Conservation (phyloP, 768 basidiomycete genomes). For the Pisolithus albus region DNA sequence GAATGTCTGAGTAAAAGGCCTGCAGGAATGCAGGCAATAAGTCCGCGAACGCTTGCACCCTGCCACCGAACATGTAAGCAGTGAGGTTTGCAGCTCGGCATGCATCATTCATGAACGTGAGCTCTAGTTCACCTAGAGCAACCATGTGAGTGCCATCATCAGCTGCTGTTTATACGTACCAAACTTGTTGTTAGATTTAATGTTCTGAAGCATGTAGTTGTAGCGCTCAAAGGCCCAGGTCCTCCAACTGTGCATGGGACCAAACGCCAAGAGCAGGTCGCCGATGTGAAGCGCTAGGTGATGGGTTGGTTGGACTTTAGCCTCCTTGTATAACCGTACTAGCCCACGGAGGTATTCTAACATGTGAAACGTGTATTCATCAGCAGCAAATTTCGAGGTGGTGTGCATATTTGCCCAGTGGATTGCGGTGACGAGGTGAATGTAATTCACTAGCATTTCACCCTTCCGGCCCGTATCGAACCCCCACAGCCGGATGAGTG, state of each 20-base stretch:
- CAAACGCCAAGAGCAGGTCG: constrained; percentile 24
- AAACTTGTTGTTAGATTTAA: background rate
- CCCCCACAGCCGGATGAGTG: background rate
- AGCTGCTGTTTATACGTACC: background rate
- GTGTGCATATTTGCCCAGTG: background rate
- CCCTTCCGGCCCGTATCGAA: too few relatives aligned
- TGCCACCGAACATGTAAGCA: too few relatives aligned
- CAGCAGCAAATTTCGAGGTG: background rate
- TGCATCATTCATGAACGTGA: too few relatives aligned
- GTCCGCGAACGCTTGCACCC: too few relatives aligned
- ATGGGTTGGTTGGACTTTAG: constrained; percentile 25
- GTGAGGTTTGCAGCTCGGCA: too few relatives aligned
- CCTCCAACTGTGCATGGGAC: constrained; percentile 33
- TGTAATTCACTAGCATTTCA: too few relatives aligned
- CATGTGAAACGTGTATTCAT: background rate
- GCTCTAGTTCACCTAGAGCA: too few relatives aligned
- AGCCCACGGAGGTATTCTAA: constrained; percentile 26
- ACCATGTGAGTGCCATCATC: too few relatives aligned
- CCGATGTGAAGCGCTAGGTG: constrained; percentile 36
- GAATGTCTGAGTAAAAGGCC: too few relatives aligned
- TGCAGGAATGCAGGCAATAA: too few relatives aligned
- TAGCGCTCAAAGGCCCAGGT: constrained; percentile 32
- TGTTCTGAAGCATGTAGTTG: too few relatives aligned
- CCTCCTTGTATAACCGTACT: constrained; percentile 24
- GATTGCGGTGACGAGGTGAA: background rate